Evolutionary conservation across 495 filamentous ascomycete genomes (phyloP).

Genomic region (Cryomyces antarcticus): DNA sequence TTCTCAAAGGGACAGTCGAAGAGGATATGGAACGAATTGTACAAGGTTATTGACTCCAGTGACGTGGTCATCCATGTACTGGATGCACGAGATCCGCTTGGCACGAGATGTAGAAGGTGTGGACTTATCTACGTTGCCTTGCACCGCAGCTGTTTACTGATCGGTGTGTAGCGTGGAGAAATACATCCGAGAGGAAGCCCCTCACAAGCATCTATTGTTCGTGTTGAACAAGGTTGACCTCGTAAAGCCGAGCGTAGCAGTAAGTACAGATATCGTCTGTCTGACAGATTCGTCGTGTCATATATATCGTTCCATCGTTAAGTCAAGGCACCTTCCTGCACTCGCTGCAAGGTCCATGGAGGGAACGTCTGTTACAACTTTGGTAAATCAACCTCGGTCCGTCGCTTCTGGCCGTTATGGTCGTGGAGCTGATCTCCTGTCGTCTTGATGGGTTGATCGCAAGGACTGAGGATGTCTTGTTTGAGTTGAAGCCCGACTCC

Average conservation of each 20-base stretch:
- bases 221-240: constrained; percentile 92
- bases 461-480: constrained; percentile 45
- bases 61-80: constrained; percentile 23
- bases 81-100: constrained; percentile 21
- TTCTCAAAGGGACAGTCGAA: constrained; percentile 89
- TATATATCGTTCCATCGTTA: constrained; percentile 36
- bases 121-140: no score
- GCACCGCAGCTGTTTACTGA: no score
- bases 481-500: constrained; percentile 66
- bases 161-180: constrained; percentile 45
- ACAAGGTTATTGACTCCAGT: constrained; percentile 38
- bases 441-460: constrained; percentile 60
- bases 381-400: constrained; percentile 77
- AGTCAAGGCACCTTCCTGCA: constrained; percentile 80
- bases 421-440: constrained; percentile 46
- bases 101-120: constrained; percentile 31
- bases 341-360: constrained; percentile 36
- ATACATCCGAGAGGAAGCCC: constrained; percentile 78
- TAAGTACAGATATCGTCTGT: constrained; percentile 34
- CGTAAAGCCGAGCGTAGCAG: constrained; percentile 79
- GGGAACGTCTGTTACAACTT: constrained; percentile 86
- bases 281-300: constrained; percentile 1
- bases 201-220: constrained; percentile 86
- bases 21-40: constrained; percentile 96
- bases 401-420: constrained; percentile 32